Base-by-base conservation (phyloP, 2,329 filamentous ascomycete genomes). In the Fonsecaea multimorphosa region DNA sequence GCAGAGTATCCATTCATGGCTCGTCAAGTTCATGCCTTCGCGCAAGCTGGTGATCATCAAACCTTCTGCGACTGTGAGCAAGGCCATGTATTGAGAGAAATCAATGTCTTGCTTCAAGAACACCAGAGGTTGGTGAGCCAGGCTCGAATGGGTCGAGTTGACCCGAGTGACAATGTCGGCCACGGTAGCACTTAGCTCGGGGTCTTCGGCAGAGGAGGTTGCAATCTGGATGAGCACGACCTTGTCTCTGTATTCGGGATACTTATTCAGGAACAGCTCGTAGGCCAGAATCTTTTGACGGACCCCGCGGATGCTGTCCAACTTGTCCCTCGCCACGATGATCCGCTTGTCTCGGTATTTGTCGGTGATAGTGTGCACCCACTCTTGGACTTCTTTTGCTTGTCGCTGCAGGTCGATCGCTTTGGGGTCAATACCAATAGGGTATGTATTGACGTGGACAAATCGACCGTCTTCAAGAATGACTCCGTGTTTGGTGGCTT, bases 11-110 rank as follows among this genome's bases (percentile, higher is more conserved):
- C 93, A 98, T 76, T 98, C 94, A 76, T 98, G 95, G 5, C 91
- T 93, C 0, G 94, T 97, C 63, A 98, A 80, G 76, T 97, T 98
- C 95, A 98, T 98, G 68, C 94, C 94, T 77, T 98, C 94, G 59
- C 95, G 92, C 72, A 98, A 88, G 75, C 92, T 96, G 1, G 94
- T 96, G 74, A 98, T 95, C 87, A 97, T 95, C 57, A 98, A 82
- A 2, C 90, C 91, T 79, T 98, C 93, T 1, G 94, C 95, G 59
- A 96, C 89, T 2, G 92, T 92, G 54, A 97, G 84, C 7, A 98
- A 83, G 1, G 93, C 94, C n/a, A 98, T 85, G 73, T 97, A 98
- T 75, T 97, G 93, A 0, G 91, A 84, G 75, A 96, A 97, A 64
- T 91, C 89, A 66, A 98, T 95, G 73, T 98, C 94, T 77, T 98